Evolutionary conservation across 306 rosid species (phyloP), one percentile per base, ranked within the genome.

Genomic region (Canavalia ensiformis): DNA sequence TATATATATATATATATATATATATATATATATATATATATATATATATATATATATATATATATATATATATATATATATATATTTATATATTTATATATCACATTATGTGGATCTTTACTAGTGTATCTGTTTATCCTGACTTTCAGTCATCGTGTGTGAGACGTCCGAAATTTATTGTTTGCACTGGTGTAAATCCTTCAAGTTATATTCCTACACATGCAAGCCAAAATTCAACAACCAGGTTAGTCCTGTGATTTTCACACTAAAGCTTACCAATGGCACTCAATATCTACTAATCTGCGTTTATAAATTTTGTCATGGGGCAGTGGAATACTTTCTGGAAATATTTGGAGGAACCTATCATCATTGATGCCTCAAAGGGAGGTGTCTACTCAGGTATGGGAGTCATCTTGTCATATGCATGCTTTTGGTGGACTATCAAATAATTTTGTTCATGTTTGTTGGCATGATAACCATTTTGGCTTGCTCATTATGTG

Each of bases 181-280:
- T 95, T 87, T 93, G 98, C 89, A 90, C 98, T 33, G 99, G 99
- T 1, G 99, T 97, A 81, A 93, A 87, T 86, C 84, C 94, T 69
- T 86, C 88, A 0, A 89, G 90, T 63, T 89, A 87, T 79, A 88
- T 91, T 82, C 99, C 99, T 29, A 91, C 98, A 59, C 85, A 93
- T 82, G 56, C 98, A 76, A 90, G 82, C 89, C 92, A 89, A 88
- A 92, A 76, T 76, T 79, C 93, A 81, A 55, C 90, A 30, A 44
- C 92, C 63, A 77, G 90, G 99, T 95, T 78, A 67, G 55, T 81
- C 11, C 64, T 75, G 30, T 57, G 28, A 78, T 81, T 86, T 84
- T 44, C 35, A 68, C 35, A 30, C 44, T 39, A 47, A 52, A 74
- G 30, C 45, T 58, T 81, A 25, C 46, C 13, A 29, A 68, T 4